Evolutionary conservation across 2,329 filamentous ascomycete genomes (phyloP).

Genomic region (Amauroascus verrucosus): DNA sequence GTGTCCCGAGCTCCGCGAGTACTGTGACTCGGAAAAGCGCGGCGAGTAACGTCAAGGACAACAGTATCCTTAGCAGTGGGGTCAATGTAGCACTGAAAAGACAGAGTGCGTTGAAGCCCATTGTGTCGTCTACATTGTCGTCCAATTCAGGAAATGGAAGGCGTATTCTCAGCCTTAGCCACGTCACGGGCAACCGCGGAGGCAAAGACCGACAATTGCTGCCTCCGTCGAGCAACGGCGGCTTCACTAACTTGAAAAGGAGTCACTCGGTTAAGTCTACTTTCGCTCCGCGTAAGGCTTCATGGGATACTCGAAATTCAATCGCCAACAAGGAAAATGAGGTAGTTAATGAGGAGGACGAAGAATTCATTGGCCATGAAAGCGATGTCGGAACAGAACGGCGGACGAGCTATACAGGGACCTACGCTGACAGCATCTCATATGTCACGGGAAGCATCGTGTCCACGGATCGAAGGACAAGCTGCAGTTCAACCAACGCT

Average conservation of each 20-base stretch:
- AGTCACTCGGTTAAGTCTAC: slow-evolving; percentile 67
- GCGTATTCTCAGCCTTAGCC: slow-evolving; percentile 80
- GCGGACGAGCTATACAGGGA: slow-evolving; percentile 35
- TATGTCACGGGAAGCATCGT: slow-evolving; percentile 33
- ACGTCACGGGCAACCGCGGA: slow-evolving; percentile 65
- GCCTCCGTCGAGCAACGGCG: slow-evolving; percentile 26
- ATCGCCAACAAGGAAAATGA: slow-evolving; percentile 52
- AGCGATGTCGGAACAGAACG: slow-evolving; percentile 44
- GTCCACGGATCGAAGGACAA: slow-evolving; percentile 32
- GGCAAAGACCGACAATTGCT: slow-evolving; percentile 26
- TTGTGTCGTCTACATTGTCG: slow-evolving; percentile 36
- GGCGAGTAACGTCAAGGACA: slow-evolving; percentile 29
- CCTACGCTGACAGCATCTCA: slow-evolving; percentile 34
- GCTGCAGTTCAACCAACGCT: slow-evolving; percentile 33
- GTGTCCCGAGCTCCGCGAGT: slow-evolving; percentile 39
- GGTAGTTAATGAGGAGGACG: slow-evolving; percentile 53
- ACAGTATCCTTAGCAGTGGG: slow-evolving; percentile 32
- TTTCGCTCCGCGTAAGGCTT: slow-evolving; percentile 53
- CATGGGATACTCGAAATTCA: slow-evolving; percentile 51
- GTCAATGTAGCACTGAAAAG: slow-evolving; percentile 42
- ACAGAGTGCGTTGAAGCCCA: slow-evolving; percentile 39
- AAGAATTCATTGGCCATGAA: slow-evolving; percentile 31
- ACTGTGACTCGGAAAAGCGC: slow-evolving; percentile 31
- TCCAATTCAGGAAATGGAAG: slow-evolving; percentile 48
- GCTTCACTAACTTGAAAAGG: slow-evolving; percentile 54